Evolutionary conservation across 306 rosid species (phyloP).

Genomic region (Adenanthera pavonina): DNA sequence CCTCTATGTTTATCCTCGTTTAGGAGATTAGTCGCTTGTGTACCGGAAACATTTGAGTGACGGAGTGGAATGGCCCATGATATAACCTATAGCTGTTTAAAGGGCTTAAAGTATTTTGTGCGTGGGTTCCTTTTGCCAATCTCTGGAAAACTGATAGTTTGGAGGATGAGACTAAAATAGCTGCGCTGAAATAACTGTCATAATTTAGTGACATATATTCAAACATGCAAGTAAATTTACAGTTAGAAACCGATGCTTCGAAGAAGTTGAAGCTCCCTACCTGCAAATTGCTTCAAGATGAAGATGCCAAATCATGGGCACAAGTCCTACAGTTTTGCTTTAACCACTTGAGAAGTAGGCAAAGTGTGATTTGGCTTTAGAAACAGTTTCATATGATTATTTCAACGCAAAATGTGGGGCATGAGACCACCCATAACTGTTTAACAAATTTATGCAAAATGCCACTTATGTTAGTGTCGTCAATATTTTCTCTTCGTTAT

Average conservation of each 20-base stretch:
- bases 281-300: neutral
- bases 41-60: slow-evolving; percentile 15
- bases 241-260: neutral
- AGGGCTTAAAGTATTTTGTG: neutral
- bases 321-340: neutral
- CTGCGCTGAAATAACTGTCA: slow-evolving; percentile 11
- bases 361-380: slow-evolving; percentile 17
- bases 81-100: neutral
- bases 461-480: slow-evolving; percentile 4
- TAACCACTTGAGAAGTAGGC: neutral
- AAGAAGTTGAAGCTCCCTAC: neutral
- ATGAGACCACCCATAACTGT: neutral
- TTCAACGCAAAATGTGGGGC: neutral
- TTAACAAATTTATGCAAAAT: neutral
- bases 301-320: neutral
- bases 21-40: neutral
- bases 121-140: slow-evolving; percentile 18
- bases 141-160: neutral
- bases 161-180: neutral
- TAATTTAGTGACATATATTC: slow-evolving; percentile 6
- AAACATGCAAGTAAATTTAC: neutral
- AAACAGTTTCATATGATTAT: slow-evolving; percentile 5
- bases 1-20: neutral
- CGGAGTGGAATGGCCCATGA: neutral
- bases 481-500: slow-evolving; percentile 3